Evolutionary conservation across 164 flowering plant genomes (phyloP).

Genomic region (Houttuynia cordata): DNA sequence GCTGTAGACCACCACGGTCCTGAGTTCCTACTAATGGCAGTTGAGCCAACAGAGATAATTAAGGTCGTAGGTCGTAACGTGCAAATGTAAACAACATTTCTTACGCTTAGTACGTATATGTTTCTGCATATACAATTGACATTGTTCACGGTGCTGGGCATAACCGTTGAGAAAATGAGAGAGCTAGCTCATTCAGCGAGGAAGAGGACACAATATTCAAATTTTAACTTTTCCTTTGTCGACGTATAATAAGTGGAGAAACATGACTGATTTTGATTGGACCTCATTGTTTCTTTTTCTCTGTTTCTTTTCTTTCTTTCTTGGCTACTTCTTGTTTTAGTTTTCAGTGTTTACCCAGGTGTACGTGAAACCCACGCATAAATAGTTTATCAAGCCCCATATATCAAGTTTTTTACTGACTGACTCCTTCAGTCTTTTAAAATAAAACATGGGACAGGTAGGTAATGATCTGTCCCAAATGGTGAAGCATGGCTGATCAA

Average conservation of each 20-base stretch:
- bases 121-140: conserved; percentile 6
- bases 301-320: background rate
- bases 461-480: background rate
- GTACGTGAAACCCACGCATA: background rate
- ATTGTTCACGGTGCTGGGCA: conserved; percentile 23
- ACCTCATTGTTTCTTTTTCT: too few relatives aligned
- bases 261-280: background rate
- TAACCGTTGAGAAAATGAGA: conserved; percentile 41
- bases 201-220: background rate
- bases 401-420: too few relatives aligned
- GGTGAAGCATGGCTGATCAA: too few relatives aligned
- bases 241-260: background rate
- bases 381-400: background rate
- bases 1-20: background rate
- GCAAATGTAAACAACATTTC: conserved; percentile 4
- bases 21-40: conserved; percentile 8
- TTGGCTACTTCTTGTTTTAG: background rate
- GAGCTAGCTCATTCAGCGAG: background rate
- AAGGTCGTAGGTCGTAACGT: conserved; percentile 1
- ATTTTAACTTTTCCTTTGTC: background rate
- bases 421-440: background rate
- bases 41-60: conserved; percentile 11
- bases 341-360: background rate
- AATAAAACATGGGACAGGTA: background rate
- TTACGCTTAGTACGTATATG: background rate